A percentile compares a stretch with the other conserved stretches of the same genome.
Evolutionary conservation across 164 flowering plant genomes (phyloP).

Genomic region (Santalum album): DNA sequence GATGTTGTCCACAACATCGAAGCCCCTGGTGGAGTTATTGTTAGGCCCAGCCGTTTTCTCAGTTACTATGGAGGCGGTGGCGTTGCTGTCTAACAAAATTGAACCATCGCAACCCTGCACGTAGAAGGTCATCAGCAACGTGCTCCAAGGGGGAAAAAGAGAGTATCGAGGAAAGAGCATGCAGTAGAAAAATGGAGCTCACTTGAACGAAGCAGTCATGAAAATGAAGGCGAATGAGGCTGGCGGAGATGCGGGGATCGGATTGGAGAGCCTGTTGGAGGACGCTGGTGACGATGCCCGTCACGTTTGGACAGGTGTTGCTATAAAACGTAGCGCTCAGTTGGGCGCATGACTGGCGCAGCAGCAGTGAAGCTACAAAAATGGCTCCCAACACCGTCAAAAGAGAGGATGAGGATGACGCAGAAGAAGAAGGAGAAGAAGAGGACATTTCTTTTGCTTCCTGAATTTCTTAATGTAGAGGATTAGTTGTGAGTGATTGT

Average conservation of each 20-base stretch:
- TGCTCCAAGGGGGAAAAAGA: not conserved
- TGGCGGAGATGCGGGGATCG: not conserved
- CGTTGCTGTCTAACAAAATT: not conserved
- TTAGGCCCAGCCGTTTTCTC: conserved; percentile 2
- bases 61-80: not conserved
- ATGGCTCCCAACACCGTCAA: no score
- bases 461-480: no score
- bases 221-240: conserved; percentile 5
- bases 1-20: not conserved
- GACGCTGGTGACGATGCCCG: not conserved
- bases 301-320: not conserved
- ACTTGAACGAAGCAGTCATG: conserved; percentile 2
- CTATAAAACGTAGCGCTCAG: not conserved
- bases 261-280: not conserved
- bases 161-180: not conserved
- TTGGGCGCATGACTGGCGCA: no score
- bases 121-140: not conserved
- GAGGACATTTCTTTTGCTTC: no score
- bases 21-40: not conserved
- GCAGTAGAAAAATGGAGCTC: no score
- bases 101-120: conserved; percentile 1
- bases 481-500: no score
- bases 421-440: no score
- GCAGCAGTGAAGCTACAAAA: no score
- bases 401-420: no score